These are phyloP conservation scores for Farysia itapuensis DNA, from an alignment of 1,284 basidiomycete species.

Conservation along the genomic window DNA sequence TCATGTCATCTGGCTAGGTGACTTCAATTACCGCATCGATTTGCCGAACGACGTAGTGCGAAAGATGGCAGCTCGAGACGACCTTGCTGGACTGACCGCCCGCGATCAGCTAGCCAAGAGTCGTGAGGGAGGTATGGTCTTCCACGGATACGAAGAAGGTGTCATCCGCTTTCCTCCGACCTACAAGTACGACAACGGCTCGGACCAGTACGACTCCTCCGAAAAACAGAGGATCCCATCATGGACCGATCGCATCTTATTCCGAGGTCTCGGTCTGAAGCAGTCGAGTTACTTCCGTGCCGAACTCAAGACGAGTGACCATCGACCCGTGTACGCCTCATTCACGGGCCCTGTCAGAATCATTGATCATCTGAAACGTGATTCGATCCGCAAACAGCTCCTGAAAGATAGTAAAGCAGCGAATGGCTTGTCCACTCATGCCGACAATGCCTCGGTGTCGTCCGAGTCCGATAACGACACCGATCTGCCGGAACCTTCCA, in stretches of 20 bases:
- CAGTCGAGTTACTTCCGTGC: slow-evolving; percentile 66
- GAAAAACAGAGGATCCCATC: slow-evolving; percentile 96
- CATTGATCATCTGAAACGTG: slow-evolving; percentile 75
- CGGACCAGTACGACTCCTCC: slow-evolving; percentile 87
- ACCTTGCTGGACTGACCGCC: slow-evolving; percentile 73
- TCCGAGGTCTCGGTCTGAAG: slow-evolving; percentile 62
- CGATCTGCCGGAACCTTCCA: slow-evolving; percentile 32
- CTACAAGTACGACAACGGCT: slow-evolving; percentile 75
- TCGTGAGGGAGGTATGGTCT: slow-evolving; percentile 63
- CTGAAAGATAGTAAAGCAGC: slow-evolving; percentile 20
- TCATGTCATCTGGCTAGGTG: slow-evolving; percentile 86
- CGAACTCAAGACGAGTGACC: slow-evolving; percentile 85
- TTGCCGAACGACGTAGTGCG: slow-evolving; percentile 80
- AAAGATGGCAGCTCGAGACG: slow-evolving; percentile 61
- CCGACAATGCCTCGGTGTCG: slow-evolving; percentile 2
- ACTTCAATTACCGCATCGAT: slow-evolving; percentile 90
- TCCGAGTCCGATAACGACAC: slow-evolving; percentile 15
- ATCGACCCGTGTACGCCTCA: slow-evolving; percentile 86
- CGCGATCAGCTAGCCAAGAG: slow-evolving; percentile 66
- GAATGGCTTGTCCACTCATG: slow-evolving; percentile 4
- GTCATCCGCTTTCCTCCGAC: slow-evolving; percentile 84
- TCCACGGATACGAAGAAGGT: slow-evolving; percentile 83
- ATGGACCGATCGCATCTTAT: slow-evolving; percentile 79
- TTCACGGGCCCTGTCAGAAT: slow-evolving; percentile 77
- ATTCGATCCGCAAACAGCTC: slow-evolving; percentile 69